Evolutionary conservation across 2,329 filamentous ascomycete species (phyloP).

Genomic region (Basipetospora chlamydospora): DNA sequence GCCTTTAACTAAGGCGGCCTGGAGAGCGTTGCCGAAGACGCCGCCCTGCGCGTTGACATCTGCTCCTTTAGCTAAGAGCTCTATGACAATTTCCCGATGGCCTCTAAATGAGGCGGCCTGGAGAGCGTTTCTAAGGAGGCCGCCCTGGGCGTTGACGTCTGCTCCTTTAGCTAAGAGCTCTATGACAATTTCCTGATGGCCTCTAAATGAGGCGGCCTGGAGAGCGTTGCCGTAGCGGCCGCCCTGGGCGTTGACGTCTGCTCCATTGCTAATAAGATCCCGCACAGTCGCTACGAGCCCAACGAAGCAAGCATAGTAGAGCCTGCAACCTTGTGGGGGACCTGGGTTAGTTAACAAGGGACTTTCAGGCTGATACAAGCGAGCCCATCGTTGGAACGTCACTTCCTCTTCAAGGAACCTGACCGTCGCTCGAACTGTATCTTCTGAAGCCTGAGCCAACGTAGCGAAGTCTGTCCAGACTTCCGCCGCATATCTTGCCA

Average conservation of each 20-base stretch:
- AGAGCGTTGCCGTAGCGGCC: constrained; percentile 9
- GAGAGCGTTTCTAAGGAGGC: constrained; percentile 5
- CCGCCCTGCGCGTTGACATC: constrained; percentile 1
- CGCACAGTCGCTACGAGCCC: constrained; percentile 5
- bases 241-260: constrained; percentile 7
- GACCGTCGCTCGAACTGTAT: constrained; percentile 1
- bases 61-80: constrained; percentile 6
- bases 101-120: constrained; percentile 5
- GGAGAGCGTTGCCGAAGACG: too few species aligned
- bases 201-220: constrained; percentile 8
- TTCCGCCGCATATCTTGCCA: constrained; percentile 10
- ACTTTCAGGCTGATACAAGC: constrained; percentile 7
- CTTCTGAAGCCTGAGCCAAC: constrained; percentile 5
- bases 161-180: constrained; percentile 9
- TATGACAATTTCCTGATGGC: background rate
- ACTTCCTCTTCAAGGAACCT: background rate
- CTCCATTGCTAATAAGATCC: constrained; percentile 7
- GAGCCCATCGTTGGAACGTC: constrained; percentile 3
- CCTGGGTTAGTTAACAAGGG: constrained; percentile 4
- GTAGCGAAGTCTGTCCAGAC: constrained; percentile 9
- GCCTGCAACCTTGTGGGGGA: constrained; percentile 3
- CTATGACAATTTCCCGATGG: constrained; percentile 4
- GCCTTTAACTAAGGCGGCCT: constrained; percentile 7
- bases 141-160: constrained; percentile 3
- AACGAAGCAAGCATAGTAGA: constrained; percentile 9